These are phyloP conservation scores for Tetradesmus obliquus DNA, from an alignment of 139 green algal species.

Conservation along the genomic window DNA sequence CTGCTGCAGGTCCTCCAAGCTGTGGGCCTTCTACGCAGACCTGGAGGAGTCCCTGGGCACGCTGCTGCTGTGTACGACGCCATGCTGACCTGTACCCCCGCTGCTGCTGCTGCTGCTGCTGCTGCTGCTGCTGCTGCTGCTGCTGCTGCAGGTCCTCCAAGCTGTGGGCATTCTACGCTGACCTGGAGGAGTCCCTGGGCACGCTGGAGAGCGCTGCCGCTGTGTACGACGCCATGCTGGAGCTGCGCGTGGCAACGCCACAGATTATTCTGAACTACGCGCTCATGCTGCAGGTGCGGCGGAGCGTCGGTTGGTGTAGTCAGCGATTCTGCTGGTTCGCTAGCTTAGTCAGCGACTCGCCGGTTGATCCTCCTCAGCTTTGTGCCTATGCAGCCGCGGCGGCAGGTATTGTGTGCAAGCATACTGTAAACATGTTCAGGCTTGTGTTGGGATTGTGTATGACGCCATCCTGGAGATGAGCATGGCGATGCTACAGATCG, in stretches of 20 bases:
- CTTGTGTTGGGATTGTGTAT: too few species aligned
- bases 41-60: constrained; percentile 96
- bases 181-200: constrained; percentile 97
- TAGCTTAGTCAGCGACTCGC: not conserved
- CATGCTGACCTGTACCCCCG: constrained; percentile 68
- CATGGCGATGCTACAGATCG: too few species aligned
- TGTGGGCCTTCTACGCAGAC: constrained; percentile 92
- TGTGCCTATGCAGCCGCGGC: not conserved
- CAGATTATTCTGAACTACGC: constrained; percentile 98
- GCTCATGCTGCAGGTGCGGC: constrained; percentile 73
- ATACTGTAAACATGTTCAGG: too few species aligned
- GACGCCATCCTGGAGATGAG: too few species aligned
- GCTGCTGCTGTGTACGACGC: constrained; percentile 85
- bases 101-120: too few species aligned
- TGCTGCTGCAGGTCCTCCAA: constrained; percentile 52
- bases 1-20: constrained; percentile 57
- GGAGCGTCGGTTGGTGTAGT: not conserved
- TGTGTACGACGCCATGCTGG: constrained; percentile 93
- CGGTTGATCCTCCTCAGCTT: not conserved
- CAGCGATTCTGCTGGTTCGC: not conserved
- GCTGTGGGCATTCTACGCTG: constrained; percentile 89
- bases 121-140: too few species aligned
- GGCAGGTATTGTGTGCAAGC: too few species aligned
- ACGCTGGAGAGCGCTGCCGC: constrained; percentile 80
- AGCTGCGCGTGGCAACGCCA: constrained; percentile 93